Conservation (phyloP, 1,139 yeast genomes). For the Nakaseomyces glabratus region DNA sequence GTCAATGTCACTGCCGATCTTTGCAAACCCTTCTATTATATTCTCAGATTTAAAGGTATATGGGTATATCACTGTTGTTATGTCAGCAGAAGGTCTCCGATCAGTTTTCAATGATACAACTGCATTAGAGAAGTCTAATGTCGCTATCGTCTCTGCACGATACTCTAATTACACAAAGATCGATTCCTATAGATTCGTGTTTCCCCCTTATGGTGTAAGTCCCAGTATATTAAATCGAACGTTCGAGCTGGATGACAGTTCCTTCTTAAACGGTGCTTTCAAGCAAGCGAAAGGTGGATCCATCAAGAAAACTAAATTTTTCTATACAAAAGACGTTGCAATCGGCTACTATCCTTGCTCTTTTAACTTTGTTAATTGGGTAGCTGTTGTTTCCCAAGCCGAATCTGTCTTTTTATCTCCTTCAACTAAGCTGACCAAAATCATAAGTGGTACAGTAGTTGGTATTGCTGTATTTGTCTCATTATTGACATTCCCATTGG, state of each 20-base stretch:
- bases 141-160: constrained; percentile 34
- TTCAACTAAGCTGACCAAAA: constrained; percentile 49
- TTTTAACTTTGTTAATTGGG: constrained; percentile 54
- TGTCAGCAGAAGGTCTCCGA: constrained; percentile 48
- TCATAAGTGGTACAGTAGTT: constrained; percentile 68
- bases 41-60: constrained; percentile 49
- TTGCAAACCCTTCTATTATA: constrained; percentile 63
- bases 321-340: constrained; percentile 43
- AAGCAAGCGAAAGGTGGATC: constrained; percentile 40
- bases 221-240: constrained; percentile 16
- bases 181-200: constrained; percentile 34
- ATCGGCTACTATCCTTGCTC: constrained; percentile 60
- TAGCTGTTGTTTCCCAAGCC: constrained; percentile 63
- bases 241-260: constrained; percentile 27
- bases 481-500: constrained; percentile 67
- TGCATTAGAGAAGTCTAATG: constrained; percentile 36
- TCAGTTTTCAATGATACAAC: constrained; percentile 44
- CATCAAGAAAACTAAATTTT: constrained; percentile 38
- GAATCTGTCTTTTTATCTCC: constrained; percentile 55
- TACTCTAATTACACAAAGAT: constrained; percentile 22
- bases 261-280: constrained; percentile 24
- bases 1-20: constrained; percentile 51
- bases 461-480: constrained; percentile 74
- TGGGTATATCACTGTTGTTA: constrained; percentile 64
- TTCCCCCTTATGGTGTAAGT: constrained; percentile 29